These are phyloP conservation scores for Paramarasmius palmivorus DNA, from an alignment of 1,284 basidiomycete species.

Conservation along the genomic window DNA sequence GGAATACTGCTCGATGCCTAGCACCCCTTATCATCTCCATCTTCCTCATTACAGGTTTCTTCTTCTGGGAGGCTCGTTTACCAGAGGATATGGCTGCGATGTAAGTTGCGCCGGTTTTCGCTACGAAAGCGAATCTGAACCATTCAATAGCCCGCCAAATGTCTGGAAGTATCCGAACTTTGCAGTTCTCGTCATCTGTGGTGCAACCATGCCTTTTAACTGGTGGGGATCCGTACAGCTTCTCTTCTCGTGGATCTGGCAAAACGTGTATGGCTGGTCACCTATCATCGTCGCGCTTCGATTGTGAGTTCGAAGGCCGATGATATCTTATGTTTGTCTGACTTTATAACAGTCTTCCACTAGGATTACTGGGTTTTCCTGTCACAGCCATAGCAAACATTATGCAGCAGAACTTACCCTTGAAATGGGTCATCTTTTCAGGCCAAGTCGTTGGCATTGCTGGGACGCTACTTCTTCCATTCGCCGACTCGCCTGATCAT, in stretches of 20 bases:
- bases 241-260: conserved; percentile 39
- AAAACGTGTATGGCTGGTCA: conserved; percentile 38
- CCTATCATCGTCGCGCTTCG: conserved; percentile 38
- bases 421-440: conserved; percentile 45
- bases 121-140: background rate
- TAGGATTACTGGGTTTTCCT: conserved; percentile 36
- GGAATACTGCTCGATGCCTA: conserved; percentile 40
- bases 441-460: conserved; percentile 38
- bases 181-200: conserved; percentile 32
- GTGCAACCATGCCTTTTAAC: conserved; percentile 40
- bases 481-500: conserved; percentile 36
- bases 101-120: conserved; percentile 23
- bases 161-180: conserved; percentile 47
- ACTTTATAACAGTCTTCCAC: conserved; percentile 34
- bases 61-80: conserved; percentile 42
- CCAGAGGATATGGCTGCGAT: conserved; percentile 40
- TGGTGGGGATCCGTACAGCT: conserved; percentile 44
- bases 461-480: conserved; percentile 43
- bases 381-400: conserved; percentile 37
- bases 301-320: conserved; percentile 26
- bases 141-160: conserved; percentile 30
- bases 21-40: conserved; percentile 44
- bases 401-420: conserved; percentile 35
- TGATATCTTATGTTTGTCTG: background rate
- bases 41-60: conserved; percentile 37